These are phyloP conservation scores for Nemania serpens DNA, from an alignment of 2,329 filamentous ascomycete genomes.

Conservation along the genomic window DNA sequence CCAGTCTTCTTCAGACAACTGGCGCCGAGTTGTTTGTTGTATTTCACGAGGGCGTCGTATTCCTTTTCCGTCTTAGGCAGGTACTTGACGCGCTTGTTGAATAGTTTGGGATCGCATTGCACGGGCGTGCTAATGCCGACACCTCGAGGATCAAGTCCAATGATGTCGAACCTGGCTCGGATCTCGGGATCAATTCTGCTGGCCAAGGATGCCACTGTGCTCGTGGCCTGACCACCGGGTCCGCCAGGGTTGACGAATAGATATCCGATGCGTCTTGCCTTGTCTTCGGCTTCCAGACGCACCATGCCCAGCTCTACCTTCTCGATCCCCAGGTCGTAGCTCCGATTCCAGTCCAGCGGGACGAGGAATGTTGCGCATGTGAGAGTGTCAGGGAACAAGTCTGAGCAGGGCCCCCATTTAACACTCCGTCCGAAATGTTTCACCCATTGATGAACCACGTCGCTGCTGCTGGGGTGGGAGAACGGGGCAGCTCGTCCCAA, in stretches of 20 bases:
- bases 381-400: constrained; percentile 21
- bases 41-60: constrained; percentile 44
- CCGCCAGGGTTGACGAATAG: constrained; percentile 50
- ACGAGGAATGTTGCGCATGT: constrained; percentile 37
- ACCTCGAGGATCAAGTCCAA: constrained; percentile 51
- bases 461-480: neutral
- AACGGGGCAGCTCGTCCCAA: constrained; percentile 19
- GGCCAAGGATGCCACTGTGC: constrained; percentile 27
- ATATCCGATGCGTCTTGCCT: constrained; percentile 40
- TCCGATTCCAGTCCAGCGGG: constrained; percentile 36
- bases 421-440: constrained; percentile 20
- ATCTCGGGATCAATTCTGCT: constrained; percentile 34
- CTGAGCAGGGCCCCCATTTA: constrained; percentile 27
- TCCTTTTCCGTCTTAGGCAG: constrained; percentile 46
- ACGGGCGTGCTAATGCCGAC: constrained; percentile 47
- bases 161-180: constrained; percentile 46
- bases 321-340: constrained; percentile 24
- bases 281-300: constrained; percentile 34
- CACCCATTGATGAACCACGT: constrained; percentile 15
- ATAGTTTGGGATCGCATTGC: constrained; percentile 45
- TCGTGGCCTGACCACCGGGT: constrained; percentile 43
- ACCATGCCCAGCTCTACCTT: constrained; percentile 37
- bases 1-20: constrained; percentile 48
- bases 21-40: constrained; percentile 46
- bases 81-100: constrained; percentile 43